These are phyloP conservation scores for Dioscorea zingiberensis DNA, from an alignment of 106 monocot species.

Conservation along the genomic window DNA sequence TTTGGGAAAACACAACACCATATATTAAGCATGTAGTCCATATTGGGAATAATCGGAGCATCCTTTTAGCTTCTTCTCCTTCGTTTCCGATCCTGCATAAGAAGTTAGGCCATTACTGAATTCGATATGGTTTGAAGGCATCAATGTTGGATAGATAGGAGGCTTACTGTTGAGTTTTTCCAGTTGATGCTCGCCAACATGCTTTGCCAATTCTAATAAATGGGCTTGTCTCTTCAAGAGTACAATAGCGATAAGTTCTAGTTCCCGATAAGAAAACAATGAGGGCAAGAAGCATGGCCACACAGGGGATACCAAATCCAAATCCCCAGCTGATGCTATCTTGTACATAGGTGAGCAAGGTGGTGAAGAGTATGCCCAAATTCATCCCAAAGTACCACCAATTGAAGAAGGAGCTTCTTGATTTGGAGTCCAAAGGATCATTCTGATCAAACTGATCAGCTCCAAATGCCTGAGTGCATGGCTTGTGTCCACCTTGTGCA, in stretches of 20 bases:
- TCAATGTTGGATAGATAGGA: not conserved
- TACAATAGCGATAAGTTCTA: constrained; percentile 40
- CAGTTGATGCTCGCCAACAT: constrained; percentile 18
- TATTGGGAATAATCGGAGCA: too few relatives aligned
- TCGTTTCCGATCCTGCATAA: not conserved
- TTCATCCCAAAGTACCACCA: constrained; percentile 67
- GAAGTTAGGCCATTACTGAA: not conserved
- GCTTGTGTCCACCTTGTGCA: constrained; percentile 75
- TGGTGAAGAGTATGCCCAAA: constrained; percentile 11
- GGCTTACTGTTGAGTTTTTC: not conserved
- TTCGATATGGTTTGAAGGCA: not conserved
- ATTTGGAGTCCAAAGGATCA: constrained; percentile 41
- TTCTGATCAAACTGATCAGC: constrained; percentile 80
- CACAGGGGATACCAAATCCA: constrained; percentile 67
- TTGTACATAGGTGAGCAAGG: constrained; percentile 52
- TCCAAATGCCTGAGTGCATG: constrained; percentile 76
- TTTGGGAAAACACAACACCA: too few relatives aligned
- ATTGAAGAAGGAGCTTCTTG: constrained; percentile 74
- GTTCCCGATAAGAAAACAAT: constrained; percentile 58
- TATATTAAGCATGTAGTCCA: too few relatives aligned
- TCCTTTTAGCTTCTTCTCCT: too few relatives aligned
- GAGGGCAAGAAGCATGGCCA: constrained; percentile 45
- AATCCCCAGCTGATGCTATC: constrained; percentile 66
- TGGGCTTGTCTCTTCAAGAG: constrained; percentile 21
- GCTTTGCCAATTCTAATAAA: constrained; percentile 31